Evolutionary conservation across 2,329 filamentous ascomycete genomes (phyloP).

Genomic region (Sporothrix curviconia): DNA sequence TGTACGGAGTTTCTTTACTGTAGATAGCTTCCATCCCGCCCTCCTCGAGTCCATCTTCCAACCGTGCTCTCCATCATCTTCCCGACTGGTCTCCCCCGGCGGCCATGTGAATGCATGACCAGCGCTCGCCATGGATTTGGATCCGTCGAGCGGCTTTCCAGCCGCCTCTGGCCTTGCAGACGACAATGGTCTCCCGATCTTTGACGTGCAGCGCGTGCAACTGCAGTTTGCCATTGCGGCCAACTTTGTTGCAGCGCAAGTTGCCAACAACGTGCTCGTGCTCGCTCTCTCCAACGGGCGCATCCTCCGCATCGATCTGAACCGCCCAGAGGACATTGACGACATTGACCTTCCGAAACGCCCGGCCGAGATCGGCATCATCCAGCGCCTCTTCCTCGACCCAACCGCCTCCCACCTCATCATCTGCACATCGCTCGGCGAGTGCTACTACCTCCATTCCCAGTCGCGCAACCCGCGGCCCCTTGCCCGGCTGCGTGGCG

Average conservation of each 20-base stretch:
- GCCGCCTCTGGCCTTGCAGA: slow-evolving; percentile 40
- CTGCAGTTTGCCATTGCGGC: slow-evolving; percentile 91
- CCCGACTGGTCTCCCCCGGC: neutral
- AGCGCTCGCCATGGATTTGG: slow-evolving; percentile 51
- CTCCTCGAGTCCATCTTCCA: neutral
- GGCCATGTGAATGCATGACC: slow-evolving; percentile 10
- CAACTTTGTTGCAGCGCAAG: slow-evolving; percentile 92
- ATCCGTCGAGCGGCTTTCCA: slow-evolving; percentile 65
- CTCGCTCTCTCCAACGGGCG: slow-evolving; percentile 86
- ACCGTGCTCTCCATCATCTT: neutral
- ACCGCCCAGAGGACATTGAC: slow-evolving; percentile 92
- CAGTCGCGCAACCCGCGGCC: slow-evolving; percentile 84
- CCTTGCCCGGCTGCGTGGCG: slow-evolving; percentile 74
- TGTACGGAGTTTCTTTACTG: neutral
- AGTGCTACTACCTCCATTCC: slow-evolving; percentile 97
- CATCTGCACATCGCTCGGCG: slow-evolving; percentile 81
- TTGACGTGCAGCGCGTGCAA: slow-evolving; percentile 87
- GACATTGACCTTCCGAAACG: slow-evolving; percentile 97
- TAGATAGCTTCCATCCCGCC: slow-evolving; percentile 1
- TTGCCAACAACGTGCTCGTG: slow-evolving; percentile 94
- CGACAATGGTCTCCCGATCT: slow-evolving; percentile 72
- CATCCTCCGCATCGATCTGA: slow-evolving; percentile 88
- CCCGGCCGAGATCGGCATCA: slow-evolving; percentile 81
- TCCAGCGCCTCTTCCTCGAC: slow-evolving; percentile 94
- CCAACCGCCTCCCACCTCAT: slow-evolving; percentile 92